phyloP scores from a whole-genome alignment of 2,329 filamentous ascomycete species.

The Xylariomycetidae sp. region DNA sequence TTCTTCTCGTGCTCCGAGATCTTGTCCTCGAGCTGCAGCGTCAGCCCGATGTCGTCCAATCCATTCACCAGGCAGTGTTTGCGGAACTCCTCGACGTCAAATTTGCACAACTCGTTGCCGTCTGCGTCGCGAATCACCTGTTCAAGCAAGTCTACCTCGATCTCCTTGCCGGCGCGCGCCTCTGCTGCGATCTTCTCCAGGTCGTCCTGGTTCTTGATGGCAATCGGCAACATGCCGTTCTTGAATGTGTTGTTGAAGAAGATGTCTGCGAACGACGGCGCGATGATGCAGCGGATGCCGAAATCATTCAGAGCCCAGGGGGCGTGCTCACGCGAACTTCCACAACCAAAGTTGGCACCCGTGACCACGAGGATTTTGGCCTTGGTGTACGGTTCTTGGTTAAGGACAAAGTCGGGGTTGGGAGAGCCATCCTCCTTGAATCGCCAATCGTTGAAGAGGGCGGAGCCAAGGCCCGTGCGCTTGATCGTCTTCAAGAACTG shows the following conservation, averaged over 20 bases:
- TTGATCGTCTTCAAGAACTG: slow-evolving; percentile 99
- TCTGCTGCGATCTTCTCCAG: slow-evolving; percentile 69
- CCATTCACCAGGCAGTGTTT: slow-evolving; percentile 93
- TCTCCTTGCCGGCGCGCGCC: slow-evolving; percentile 71
- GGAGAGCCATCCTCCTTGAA: slow-evolving; percentile 69
- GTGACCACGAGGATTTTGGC: slow-evolving; percentile 89
- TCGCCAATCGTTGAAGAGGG: slow-evolving; percentile 80
- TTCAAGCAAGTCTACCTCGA: slow-evolving; percentile 84
- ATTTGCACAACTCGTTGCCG: slow-evolving; percentile 68
- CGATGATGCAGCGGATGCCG: slow-evolving; percentile 89
- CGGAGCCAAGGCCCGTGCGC: slow-evolving; percentile 83
- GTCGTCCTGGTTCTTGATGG: slow-evolving; percentile 60
- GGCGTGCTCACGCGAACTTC: slow-evolving; percentile 87
- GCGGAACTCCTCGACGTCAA: slow-evolving; percentile 88
- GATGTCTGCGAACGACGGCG: slow-evolving; percentile 76
- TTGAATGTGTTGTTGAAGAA: slow-evolving; percentile 99
- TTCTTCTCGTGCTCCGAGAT: slow-evolving; percentile 77
- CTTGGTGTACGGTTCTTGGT: slow-evolving; percentile 77
- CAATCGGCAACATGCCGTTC: slow-evolving; percentile 94
- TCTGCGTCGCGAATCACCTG: slow-evolving; percentile 73
- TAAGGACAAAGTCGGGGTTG: slow-evolving; percentile 79
- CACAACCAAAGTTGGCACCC: slow-evolving; percentile 92
- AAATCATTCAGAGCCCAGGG: slow-evolving; percentile 97
- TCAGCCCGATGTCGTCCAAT: slow-evolving; percentile 91
- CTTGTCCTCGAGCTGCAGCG: slow-evolving; percentile 86